phyloP scores from a whole-genome alignment of 1,139 yeast species.

The Pichia sp. region DNA sequence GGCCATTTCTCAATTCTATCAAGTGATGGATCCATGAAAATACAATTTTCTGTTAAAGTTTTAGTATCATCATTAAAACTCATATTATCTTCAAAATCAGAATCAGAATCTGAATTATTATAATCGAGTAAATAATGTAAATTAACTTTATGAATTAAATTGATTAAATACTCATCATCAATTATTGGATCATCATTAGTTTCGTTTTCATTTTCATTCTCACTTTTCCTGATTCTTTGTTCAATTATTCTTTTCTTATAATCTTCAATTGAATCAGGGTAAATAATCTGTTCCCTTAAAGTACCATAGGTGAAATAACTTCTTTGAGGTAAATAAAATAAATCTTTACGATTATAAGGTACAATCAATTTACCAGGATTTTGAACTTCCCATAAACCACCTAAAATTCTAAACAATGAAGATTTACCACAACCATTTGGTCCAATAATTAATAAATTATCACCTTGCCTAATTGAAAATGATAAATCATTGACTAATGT shows the following conservation, averaged over 20 bases:
- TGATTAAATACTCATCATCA: slow-evolving; percentile 56
- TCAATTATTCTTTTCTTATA: slow-evolving; percentile 36
- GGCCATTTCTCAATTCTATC: slow-evolving; percentile 75
- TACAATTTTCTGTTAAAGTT: slow-evolving; percentile 1
- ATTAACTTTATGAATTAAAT: slow-evolving; percentile 54
- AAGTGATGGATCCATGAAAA: slow-evolving; percentile 31
- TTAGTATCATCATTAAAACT: not conserved
- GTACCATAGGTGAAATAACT: slow-evolving; percentile 77
- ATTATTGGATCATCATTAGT: slow-evolving; percentile 25
- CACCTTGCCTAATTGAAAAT: slow-evolving; percentile 72
- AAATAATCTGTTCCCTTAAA: slow-evolving; percentile 79
- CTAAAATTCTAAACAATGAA: slow-evolving; percentile 79
- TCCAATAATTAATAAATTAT: slow-evolving; percentile 83
- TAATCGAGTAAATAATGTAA: slow-evolving; percentile 44
- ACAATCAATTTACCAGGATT: slow-evolving; percentile 54
- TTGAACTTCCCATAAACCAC: slow-evolving; percentile 86
- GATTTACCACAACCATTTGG: slow-evolving; percentile 97
- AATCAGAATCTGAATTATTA: slow-evolving; percentile 14
- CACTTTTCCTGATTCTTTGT: slow-evolving; percentile 6
- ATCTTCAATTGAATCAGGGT: slow-evolving; percentile 66
- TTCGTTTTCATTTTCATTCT: slow-evolving; percentile 7
- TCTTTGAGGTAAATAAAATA: slow-evolving; percentile 87
- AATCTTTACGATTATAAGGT: slow-evolving; percentile 56
- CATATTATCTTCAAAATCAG: slow-evolving; percentile 9
- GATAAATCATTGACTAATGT: slow-evolving; percentile 58